Percentiles rank a stretch among this genome's conserved stretches.
phyloP scores from a whole-genome alignment of 1,139 yeast species.

The Magnusiomyces ingens region DNA sequence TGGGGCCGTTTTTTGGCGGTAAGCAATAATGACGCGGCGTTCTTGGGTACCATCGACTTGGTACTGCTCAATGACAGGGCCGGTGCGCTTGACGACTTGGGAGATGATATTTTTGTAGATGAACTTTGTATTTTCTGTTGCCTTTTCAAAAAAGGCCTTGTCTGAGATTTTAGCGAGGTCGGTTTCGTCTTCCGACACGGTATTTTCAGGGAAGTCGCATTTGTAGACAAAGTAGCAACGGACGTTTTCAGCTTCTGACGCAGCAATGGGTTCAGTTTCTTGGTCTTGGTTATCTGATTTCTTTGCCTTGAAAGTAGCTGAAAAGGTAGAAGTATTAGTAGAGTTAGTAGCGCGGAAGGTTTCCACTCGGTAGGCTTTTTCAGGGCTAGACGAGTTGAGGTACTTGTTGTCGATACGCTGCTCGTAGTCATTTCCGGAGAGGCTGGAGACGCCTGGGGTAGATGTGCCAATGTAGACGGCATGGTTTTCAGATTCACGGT shows the following conservation, averaged over 20 bases:
- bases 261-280: constrained; percentile 23
- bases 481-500: constrained; percentile 72
- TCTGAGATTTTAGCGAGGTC: constrained; percentile 70
- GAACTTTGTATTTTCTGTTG: constrained; percentile 70
- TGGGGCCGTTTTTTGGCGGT: constrained; percentile 75
- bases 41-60: constrained; percentile 74
- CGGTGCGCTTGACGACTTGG: constrained; percentile 68
- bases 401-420: constrained; percentile 74
- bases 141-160: constrained; percentile 67
- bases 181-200: constrained; percentile 37
- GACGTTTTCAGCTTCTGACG: constrained; percentile 42
- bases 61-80: constrained; percentile 88
- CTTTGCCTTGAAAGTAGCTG: constrained; percentile 47
- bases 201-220: constrained; percentile 48
- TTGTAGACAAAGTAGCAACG: constrained; percentile 84
- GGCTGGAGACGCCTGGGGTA: constrained; percentile 36
- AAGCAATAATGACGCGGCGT: constrained; percentile 83
- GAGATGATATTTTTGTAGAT: constrained; percentile 68
- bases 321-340: constrained; percentile 34
- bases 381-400: constrained; percentile 51
- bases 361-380: constrained; percentile 63
- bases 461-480: constrained; percentile 87
- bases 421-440: constrained; percentile 36
- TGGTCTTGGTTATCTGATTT: constrained; percentile 76
- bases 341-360: constrained; percentile 68